A percentile compares a stretch with the other conserved stretches of the same genome.
Evolutionary conservation across 2,329 filamentous ascomycete genomes (phyloP).

Genomic region (Curvularia hawaiiensis): DNA sequence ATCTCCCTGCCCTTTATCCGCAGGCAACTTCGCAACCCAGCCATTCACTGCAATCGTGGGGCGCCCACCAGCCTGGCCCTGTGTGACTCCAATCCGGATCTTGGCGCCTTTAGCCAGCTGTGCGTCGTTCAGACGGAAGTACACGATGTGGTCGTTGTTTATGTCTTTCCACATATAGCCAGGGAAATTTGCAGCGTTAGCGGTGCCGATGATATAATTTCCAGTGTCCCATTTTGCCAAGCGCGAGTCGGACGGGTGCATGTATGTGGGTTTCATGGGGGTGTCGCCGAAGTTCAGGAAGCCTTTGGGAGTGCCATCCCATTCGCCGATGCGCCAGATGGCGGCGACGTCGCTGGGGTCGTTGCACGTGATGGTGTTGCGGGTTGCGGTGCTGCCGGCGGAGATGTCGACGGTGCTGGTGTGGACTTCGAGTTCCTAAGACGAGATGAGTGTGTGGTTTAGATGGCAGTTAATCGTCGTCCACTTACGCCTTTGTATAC

Average conservation of each 20-base stretch:
- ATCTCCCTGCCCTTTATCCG: constrained; percentile 27
- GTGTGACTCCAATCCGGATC: constrained; percentile 29
- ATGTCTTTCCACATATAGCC: constrained; percentile 52
- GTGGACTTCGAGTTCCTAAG: constrained; percentile 32
- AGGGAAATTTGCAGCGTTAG: constrained; percentile 36
- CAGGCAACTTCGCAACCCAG: constrained; percentile 22
- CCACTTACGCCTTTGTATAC: constrained; percentile 57
- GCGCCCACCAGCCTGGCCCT: constrained; percentile 26
- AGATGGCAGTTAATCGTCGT: not conserved
- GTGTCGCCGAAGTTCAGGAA: constrained; percentile 60
- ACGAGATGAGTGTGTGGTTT: not conserved
- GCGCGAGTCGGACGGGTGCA: constrained; percentile 48
- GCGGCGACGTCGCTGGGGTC: constrained; percentile 53
- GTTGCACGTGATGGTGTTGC: constrained; percentile 56
- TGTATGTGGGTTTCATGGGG: constrained; percentile 51
- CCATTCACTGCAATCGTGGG: constrained; percentile 24
- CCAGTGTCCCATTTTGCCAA: constrained; percentile 32
- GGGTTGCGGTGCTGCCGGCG: constrained; percentile 53
- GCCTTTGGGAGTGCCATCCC: constrained; percentile 62
- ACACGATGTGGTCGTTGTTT: constrained; percentile 51
- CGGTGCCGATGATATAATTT: constrained; percentile 31
- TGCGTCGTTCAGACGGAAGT: constrained; percentile 41
- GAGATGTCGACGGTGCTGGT: constrained; percentile 50
- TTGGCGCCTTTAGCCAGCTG: constrained; percentile 30
- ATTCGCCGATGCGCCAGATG: constrained; percentile 67